Conservation (phyloP, 352 stramenopile genomes). For the Globisporangium viniferum region DNA sequence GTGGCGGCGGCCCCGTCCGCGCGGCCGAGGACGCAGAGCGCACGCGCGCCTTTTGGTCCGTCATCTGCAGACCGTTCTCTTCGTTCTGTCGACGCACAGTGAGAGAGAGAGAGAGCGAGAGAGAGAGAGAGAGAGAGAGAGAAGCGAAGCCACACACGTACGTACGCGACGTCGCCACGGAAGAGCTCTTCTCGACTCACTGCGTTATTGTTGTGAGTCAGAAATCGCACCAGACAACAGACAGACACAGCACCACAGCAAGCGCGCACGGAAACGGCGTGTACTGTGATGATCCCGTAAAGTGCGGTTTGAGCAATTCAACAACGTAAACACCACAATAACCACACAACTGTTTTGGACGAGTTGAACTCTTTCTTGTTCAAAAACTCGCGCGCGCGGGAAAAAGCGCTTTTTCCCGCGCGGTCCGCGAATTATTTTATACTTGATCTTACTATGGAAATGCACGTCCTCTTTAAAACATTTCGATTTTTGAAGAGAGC, state of each 20-base stretch:
- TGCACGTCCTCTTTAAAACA: too few species aligned
- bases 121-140: neutral
- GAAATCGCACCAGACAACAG: neutral
- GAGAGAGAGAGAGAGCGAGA: neutral
- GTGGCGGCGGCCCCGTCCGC: constrained; percentile 11
- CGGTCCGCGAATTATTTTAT: too few species aligned
- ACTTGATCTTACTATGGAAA: too few species aligned
- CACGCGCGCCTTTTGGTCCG: constrained; percentile 2
- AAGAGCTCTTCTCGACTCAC: neutral
- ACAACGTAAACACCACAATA: neutral
- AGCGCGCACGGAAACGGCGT: neutral
- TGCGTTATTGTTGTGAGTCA: neutral
- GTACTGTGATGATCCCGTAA: neutral
- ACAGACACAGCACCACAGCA: neutral
- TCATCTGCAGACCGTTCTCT: constrained; percentile 2
- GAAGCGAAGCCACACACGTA: neutral
- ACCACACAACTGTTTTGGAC: too few species aligned
- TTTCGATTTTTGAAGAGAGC: too few species aligned
- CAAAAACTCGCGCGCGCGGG: neutral
- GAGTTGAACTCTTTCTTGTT: too few species aligned
- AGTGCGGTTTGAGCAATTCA: neutral
- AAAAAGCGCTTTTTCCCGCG: too few species aligned
- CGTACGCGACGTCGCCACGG: constrained; percentile 2
- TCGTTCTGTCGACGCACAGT: neutral
- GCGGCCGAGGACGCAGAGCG: neutral